Base-by-base conservation (phyloP, 2,329 filamentous ascomycete genomes). In the Colletotrichum endophyticum region DNA sequence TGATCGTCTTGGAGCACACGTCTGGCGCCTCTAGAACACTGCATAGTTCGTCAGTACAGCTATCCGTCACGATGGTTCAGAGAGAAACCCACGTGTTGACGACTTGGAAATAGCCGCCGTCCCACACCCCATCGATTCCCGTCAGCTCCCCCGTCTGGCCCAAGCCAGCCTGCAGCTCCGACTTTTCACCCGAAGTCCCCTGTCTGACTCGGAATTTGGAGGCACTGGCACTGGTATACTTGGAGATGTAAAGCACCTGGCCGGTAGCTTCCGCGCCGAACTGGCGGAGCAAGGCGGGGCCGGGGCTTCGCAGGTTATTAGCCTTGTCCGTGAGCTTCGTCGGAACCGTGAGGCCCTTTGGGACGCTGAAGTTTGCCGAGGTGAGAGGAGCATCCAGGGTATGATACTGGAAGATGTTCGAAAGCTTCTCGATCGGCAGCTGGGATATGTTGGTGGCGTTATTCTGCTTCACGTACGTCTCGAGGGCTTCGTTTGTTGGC, bases 391-490 rank as follows among this genome's bases (percentile, higher is more conserved):
- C 78, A 8, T 72, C 76, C 36, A 81, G 44, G 61, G 78, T 73
- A 59, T 80, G 80, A 66, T 86, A 86, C 70, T 82, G 81, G 39
- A 86, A 79, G 66, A 86, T 83, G 36, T 82, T 85, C 77, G 79
- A 77, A 66, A 86, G 81, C 79, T 84, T 84, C 77, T 83, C 81
- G 16, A 80, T 12, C 62, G 80, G 76, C 44, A 84, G 78, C 78
- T 85, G 83, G 74, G 82, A 84, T 75, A 86, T 78, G 73, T 84
- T 62, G 61, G 59, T 73, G 34, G 56, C 32, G 12, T 75, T 75
- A n/a, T 53, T 66, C 16, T 64, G 53, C 36, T 73, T 69, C 49
- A 72, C 34, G 64, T 68, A 78, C 8, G 49, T 30, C 22, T 27
- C 22, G n/a, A 77, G 44, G 30, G 75, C 75, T 19, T 49, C 30